Evolutionary conservation across 257 asterid species (phyloP), one percentile per base, ranked within the genome.

Genomic region (Scutellaria baicalensis): DNA sequence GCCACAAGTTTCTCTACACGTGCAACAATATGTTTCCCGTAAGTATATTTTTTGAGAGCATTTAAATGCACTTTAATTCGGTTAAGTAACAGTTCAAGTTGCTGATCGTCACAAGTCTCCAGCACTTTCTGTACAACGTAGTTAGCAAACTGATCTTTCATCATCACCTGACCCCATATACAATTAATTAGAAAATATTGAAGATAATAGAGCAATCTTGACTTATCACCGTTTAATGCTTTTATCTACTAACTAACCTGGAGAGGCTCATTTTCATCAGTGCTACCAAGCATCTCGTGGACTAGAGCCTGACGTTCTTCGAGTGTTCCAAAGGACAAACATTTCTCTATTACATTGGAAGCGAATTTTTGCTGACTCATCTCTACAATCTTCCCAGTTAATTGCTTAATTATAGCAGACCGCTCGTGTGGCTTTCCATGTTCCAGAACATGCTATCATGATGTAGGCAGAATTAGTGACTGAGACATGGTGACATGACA

Each of bases 1-100:
- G 95, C 90, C 52, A 91, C 96, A 33, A 91, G 96, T 75, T 89
- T 91, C 90, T 91, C 97, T 33, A 89, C 93, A 56, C 97, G 96
- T 50, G 96, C 86, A 21, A 91, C 92, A 2, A 89, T 89, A 70
- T 91, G 97, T 81, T 89, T 91, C 63, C 97, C 97, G 6, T 87
- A 91, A 2, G 97, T 87, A 72, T 85, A 89, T 70, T 87, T 84
- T 79, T 89, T 91, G 59, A 91, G 78, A 12, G 90, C 96, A 68
- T 84, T 89, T 68, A 91, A 71, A 76, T 91, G 97, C 75, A 87
- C 88, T 70, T 84, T 89, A 51, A 91, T 84, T 62, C 96, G 81
- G 69, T 80, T 74, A 66, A 91, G 87, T 50, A 91, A 79, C 51
- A 84, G 83, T 77, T 89, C 92, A 38, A 83, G 91, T 64, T 89